phyloP scores from a whole-genome alignment of 1,284 basidiomycete species.

The Vanrija sp. region DNA sequence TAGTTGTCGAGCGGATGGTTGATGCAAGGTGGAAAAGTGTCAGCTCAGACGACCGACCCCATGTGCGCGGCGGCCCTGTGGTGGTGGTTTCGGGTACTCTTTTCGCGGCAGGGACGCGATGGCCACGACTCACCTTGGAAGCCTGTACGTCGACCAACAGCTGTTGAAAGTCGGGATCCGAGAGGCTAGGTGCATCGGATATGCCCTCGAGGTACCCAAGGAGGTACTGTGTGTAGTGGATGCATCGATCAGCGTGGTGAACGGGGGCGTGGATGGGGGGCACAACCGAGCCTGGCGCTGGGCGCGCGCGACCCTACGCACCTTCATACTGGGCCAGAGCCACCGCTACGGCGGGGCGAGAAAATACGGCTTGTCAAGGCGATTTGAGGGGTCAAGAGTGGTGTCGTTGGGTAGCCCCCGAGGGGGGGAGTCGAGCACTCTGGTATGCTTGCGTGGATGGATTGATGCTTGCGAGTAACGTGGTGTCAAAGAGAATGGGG shows the following conservation, averaged over 20 bases:
- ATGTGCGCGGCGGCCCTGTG: neutral
- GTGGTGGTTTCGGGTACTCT: too few species aligned
- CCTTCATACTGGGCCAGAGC: constrained; percentile 35
- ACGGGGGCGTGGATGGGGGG: constrained; percentile 1
- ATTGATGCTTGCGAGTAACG: constrained; percentile 18
- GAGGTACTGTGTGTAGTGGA: constrained; percentile 47
- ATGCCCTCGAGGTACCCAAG: constrained; percentile 48
- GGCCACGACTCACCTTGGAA: constrained; percentile 40
- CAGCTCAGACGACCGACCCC: constrained; percentile 1
- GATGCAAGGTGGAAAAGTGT: neutral
- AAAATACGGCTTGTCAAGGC: too few species aligned
- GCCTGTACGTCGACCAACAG: constrained; percentile 48
- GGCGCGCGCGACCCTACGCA: constrained; percentile 17
- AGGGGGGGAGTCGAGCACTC: neutral
- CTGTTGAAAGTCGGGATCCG: constrained; percentile 47
- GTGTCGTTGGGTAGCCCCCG: constrained; percentile 32
- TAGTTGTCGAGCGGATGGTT: neutral
- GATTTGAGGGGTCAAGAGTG: constrained; percentile 1
- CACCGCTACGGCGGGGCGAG: constrained; percentile 12
- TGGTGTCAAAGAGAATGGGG: constrained; percentile 2
- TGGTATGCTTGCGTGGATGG: constrained; percentile 33
- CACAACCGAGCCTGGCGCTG: neutral
- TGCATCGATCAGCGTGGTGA: constrained; percentile 24
- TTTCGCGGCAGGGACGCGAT: neutral
- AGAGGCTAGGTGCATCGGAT: constrained; percentile 43